Percentiles rank a stretch among this genome's conserved stretches.
Conservation (phyloP, 2,329 filamentous ascomycete species). For the Aspergillus hiratsukae region DNA sequence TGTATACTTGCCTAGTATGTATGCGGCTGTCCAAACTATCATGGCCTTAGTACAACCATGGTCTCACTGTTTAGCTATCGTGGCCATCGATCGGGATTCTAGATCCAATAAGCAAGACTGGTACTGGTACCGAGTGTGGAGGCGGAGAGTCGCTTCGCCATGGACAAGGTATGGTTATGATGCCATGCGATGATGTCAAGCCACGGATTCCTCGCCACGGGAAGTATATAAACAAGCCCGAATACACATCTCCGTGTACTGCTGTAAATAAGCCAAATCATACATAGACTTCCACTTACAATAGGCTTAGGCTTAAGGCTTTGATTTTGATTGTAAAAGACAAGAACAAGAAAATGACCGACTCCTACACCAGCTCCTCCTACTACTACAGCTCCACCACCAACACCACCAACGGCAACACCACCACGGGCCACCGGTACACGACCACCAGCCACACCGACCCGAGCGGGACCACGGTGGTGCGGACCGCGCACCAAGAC, state of each 20-base stretch:
- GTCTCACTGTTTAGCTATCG: not conserved
- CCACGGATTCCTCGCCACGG: not conserved
- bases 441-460: constrained; percentile 29
- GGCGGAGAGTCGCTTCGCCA: not conserved
- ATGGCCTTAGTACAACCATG: too few species aligned
- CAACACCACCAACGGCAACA: constrained; percentile 21
- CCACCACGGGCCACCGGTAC: constrained; percentile 31
- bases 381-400: constrained; percentile 31
- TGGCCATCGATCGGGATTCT: not conserved
- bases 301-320: too few species aligned
- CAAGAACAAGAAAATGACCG: constrained; percentile 14
- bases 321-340: not conserved
- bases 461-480: constrained; percentile 27
- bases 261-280: not conserved
- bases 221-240: not conserved
- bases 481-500: constrained; percentile 32
- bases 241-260: too few species aligned
- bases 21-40: too few species aligned
- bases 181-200: not conserved
- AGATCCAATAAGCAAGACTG: not conserved
- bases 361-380: constrained; percentile 28
- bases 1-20: too few species aligned
- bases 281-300: not conserved
- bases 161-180: not conserved
- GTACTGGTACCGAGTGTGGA: not conserved